Percentiles rank a stretch among this genome's conserved stretches.
phyloP scores from a whole-genome alignment of 2,329 filamentous ascomycete genomes.

The Lasiodiplodia sp. region DNA sequence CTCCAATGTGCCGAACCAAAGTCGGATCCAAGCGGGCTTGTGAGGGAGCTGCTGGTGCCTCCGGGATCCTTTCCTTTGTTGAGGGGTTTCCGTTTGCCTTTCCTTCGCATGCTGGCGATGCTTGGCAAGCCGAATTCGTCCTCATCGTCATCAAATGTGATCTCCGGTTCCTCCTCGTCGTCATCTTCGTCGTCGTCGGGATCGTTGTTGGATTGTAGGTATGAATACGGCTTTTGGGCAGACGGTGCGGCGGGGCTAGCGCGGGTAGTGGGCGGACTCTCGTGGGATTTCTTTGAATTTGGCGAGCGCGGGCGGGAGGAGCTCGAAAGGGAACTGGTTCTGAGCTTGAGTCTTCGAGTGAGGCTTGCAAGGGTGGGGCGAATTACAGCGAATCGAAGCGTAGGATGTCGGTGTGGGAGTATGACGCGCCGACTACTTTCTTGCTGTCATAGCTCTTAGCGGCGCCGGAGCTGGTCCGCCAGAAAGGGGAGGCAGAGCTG shows the following conservation, averaged over 20 bases:
- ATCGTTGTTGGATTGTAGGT: conserved; percentile 80
- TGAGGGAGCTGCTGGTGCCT: conserved; percentile 37
- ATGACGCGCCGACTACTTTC: conserved; percentile 89
- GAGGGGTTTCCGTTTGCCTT: conserved; percentile 58
- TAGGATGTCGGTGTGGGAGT: conserved; percentile 94
- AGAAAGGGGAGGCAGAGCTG: conserved; percentile 89
- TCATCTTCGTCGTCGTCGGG: conserved; percentile 72
- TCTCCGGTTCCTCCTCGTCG: conserved; percentile 71
- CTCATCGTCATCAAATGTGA: conserved; percentile 84
- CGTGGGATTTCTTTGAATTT: conserved; percentile 62
- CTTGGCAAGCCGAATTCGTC: conserved; percentile 96
- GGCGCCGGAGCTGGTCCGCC: conserved; percentile 66
- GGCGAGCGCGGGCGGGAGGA: conserved; percentile 77
- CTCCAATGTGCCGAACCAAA: conserved; percentile 53
- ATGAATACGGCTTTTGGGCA: conserved; percentile 73
- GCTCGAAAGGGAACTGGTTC: conserved; percentile 23
- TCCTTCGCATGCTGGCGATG: conserved; percentile 87
- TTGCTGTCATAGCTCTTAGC: conserved; percentile 59
- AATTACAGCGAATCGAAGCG: conserved; percentile 82
- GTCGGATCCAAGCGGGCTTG: conserved; percentile 37
- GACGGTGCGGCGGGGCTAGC: conserved; percentile 62
- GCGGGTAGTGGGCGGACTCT: conserved; percentile 61
- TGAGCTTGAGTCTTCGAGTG: conserved; percentile 20
- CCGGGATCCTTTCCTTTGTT: conserved; percentile 56
- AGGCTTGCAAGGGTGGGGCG: background rate